Evolutionary conservation across 768 basidiomycete species (phyloP), one percentile per base, ranked within the genome.

Genomic region (Paxillus rubicundulus): DNA sequence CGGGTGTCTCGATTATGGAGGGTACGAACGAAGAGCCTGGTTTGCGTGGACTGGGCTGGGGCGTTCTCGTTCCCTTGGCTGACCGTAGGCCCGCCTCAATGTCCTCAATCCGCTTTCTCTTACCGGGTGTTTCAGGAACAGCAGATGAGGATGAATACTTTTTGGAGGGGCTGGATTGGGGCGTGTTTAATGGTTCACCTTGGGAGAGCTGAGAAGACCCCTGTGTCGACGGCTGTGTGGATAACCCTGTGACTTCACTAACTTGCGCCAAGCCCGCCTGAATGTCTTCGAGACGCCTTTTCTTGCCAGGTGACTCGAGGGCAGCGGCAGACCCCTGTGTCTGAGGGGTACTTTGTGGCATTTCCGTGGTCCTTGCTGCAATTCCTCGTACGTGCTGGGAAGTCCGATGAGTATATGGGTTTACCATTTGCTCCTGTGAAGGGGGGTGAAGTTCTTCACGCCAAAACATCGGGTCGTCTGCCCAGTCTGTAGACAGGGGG

Each of bases 401-500:
- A 27, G 47, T 9, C 9, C 8, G 20, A 8, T 13, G 47, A 34
- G 37, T 21, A 17, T 24, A 21, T 17, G 16, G 4, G 14, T 20
- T 24, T 21, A 13, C 24, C 13, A 14, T 33, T 33, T 33, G 32
- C 12, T 18, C 13, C 13, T 33, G 49, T 27, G 43, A 46, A 39
- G 43, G 34, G 28, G 36, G 8, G 24, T 7, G 2, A 12, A 17
- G 21, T 34, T 43, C 21, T 42, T 20, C 36, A 9, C 18, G 34
- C 12, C 4, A 44, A 44, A 58, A 55, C 16, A 57, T 54, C 18
- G 56, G 56, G 37, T 71, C 63, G 17, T 72, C 64, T 24, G 42
- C 60, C 73, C 73, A 74, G 20, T 56, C 73, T 74, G 52, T 37
- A 4, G n/a, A 47, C 16, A 45, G 28, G 47, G 44, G n/a, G 8